Conservation (phyloP, 768 basidiomycete species). For the Amanita polypyramis region DNA sequence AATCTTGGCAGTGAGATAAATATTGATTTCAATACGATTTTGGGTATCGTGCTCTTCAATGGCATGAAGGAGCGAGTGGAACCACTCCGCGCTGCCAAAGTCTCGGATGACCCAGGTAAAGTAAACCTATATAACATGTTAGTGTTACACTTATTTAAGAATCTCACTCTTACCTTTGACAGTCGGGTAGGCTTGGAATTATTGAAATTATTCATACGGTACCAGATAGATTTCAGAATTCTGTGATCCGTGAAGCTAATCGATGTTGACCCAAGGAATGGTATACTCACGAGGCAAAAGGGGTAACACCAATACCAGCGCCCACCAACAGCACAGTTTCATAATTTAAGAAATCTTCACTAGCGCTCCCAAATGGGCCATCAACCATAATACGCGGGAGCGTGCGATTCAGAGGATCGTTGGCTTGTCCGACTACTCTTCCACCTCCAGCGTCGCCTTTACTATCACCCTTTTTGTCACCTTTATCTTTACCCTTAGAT, state of each 20-base stretch:
- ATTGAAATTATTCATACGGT: constrained; percentile 87
- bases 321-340: constrained; percentile 86
- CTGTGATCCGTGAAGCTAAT: constrained; percentile 21
- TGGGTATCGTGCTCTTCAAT: constrained; percentile 88
- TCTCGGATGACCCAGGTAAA: constrained; percentile 96
- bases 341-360: constrained; percentile 85
- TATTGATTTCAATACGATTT: constrained; percentile 86
- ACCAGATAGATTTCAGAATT: constrained; percentile 89
- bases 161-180: constrained; percentile 48
- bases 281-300: constrained; percentile 79
- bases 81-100: constrained; percentile 85
- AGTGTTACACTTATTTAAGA: neutral
- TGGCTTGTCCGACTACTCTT: constrained; percentile 46
- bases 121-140: constrained; percentile 40
- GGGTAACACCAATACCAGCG: constrained; percentile 94
- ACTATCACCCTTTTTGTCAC: constrained; percentile 36
- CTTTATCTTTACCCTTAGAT: constrained; percentile 37
- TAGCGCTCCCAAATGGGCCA: constrained; percentile 89
- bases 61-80: constrained; percentile 87
- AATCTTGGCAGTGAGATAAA: constrained; percentile 85
- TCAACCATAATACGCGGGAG: constrained; percentile 94
- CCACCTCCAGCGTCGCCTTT: constrained; percentile 38
- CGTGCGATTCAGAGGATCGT: constrained; percentile 55
- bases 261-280: neutral
- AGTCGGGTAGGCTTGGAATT: constrained; percentile 67